phyloP scores from a whole-genome alignment of 176 grass and related monocot species.

The Chloris gayana region DNA sequence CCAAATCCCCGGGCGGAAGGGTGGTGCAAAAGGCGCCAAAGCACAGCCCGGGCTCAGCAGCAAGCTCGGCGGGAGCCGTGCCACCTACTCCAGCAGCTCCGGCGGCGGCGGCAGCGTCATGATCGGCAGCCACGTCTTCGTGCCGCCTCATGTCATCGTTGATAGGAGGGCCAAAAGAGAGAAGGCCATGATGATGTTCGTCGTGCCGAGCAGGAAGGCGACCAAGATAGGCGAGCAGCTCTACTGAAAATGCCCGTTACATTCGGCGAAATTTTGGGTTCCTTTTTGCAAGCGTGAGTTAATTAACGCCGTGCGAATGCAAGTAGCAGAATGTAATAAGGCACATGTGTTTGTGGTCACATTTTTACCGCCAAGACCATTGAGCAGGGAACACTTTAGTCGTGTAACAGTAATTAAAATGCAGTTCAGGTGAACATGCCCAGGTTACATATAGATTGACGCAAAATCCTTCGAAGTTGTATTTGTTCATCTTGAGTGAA shows the following conservation, averaged over 20 bases:
- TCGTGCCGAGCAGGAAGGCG: constrained; percentile 23
- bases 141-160: constrained; percentile 51
- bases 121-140: constrained; percentile 40
- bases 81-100: no score
- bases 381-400: background rate
- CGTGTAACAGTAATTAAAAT: background rate
- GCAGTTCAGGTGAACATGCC: background rate
- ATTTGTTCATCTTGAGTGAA: background rate
- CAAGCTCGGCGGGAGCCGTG: constrained; percentile 20
- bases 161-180: constrained; percentile 42
- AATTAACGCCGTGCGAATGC: background rate
- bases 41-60: constrained; percentile 10
- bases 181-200: constrained; percentile 26
- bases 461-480: background rate
- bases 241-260: background rate
- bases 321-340: background rate
- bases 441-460: background rate
- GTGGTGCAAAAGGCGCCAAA: background rate
- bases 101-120: constrained; percentile 27
- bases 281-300: background rate
- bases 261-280: background rate
- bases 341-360: background rate
- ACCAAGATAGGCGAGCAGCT: constrained; percentile 18
- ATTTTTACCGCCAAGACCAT: background rate
- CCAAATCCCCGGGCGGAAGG: constrained; percentile 38